phyloP scores from a whole-genome alignment of 495 filamentous ascomycete genomes.

The Hypoxylon rickii region DNA sequence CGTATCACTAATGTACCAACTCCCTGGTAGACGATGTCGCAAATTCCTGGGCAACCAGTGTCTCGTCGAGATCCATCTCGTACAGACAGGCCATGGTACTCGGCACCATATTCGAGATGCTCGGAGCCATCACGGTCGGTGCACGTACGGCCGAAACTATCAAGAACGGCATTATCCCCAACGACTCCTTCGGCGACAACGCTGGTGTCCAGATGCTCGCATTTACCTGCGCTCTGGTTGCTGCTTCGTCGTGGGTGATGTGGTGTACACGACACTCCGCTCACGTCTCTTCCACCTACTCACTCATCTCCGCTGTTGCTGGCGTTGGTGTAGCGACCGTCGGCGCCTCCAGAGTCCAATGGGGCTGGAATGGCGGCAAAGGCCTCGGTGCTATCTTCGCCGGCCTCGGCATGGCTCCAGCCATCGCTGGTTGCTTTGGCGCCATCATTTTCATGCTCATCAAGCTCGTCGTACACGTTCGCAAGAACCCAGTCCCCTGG shows the following conservation, averaged over 20 bases:
- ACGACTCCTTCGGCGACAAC: conserved; percentile 52
- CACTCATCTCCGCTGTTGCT: conserved; percentile 64
- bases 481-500: conserved; percentile 60
- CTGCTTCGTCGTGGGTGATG: conserved; percentile 55
- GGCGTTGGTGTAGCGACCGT: conserved; percentile 65
- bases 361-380: conserved; percentile 65
- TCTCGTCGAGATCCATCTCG: conserved; percentile 68
- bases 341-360: conserved; percentile 59
- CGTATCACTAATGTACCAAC: conserved; percentile 37
- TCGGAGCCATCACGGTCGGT: conserved; percentile 63
- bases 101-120: conserved; percentile 64
- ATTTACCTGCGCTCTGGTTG: conserved; percentile 61
- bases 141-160: conserved; percentile 64
- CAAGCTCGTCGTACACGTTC: conserved; percentile 61
- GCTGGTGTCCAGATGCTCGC: conserved; percentile 65
- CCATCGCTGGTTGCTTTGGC: conserved; percentile 60
- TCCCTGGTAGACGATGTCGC: conserved; percentile 66
- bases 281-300: conserved; percentile 69
- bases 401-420: conserved; percentile 63
- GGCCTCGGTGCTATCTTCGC: conserved; percentile 66
- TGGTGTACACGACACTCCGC: conserved; percentile 65
- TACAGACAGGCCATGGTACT: conserved; percentile 66
- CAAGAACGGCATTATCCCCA: conserved; percentile 62
- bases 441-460: conserved; percentile 65
- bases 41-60: conserved; percentile 72